Evolutionary conservation across 768 basidiomycete genomes (phyloP).

Genomic region (Tephrocybe sp.): DNA sequence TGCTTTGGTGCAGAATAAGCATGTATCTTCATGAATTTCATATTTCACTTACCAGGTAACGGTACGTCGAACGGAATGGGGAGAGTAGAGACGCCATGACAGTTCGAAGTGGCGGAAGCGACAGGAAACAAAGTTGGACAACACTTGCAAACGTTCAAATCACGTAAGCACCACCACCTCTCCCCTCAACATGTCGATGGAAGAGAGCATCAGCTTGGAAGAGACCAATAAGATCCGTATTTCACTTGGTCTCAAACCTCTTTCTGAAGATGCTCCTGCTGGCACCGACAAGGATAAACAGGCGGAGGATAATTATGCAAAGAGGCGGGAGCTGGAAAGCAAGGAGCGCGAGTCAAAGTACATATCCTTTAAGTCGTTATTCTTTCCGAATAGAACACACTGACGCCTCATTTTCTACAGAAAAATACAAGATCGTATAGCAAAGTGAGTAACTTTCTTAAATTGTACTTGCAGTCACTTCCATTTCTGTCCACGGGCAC

Average conservation of each 20-base stretch:
- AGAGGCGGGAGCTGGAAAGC: slow-evolving; percentile 64
- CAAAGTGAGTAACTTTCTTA: slow-evolving; percentile 72
- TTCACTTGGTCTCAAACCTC: slow-evolving; percentile 89
- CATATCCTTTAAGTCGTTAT: slow-evolving; percentile 24
- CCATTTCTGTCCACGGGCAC: slow-evolving; percentile 43
- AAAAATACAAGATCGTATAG: slow-evolving; percentile 71
- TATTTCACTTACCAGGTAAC: slow-evolving; percentile 39
- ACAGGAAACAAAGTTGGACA: slow-evolving; percentile 8
- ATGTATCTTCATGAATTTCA: not conserved
- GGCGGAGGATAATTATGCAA: slow-evolving; percentile 86
- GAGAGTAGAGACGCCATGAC: slow-evolving; percentile 44
- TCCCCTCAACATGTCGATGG: slow-evolving; percentile 58
- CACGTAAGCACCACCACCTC: slow-evolving; percentile 21
- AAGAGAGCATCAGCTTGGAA: slow-evolving; percentile 88
- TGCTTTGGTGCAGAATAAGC: slow-evolving; percentile 50
- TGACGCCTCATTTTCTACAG: slow-evolving; percentile 38
- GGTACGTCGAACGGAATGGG: slow-evolving; percentile 53
- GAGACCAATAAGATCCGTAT: slow-evolving; percentile 97
- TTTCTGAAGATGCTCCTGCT: slow-evolving; percentile 77
- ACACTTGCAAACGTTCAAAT: slow-evolving; percentile 16
- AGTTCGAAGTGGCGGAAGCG: slow-evolving; percentile 2
- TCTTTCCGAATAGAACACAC: slow-evolving; percentile 19
- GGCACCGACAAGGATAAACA: slow-evolving; percentile 75
- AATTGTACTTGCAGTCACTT: slow-evolving; percentile 38
- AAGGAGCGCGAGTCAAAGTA: slow-evolving; percentile 81